phyloP scores from a whole-genome alignment of 345 rosid species.

The Salix koriyanagi region DNA sequence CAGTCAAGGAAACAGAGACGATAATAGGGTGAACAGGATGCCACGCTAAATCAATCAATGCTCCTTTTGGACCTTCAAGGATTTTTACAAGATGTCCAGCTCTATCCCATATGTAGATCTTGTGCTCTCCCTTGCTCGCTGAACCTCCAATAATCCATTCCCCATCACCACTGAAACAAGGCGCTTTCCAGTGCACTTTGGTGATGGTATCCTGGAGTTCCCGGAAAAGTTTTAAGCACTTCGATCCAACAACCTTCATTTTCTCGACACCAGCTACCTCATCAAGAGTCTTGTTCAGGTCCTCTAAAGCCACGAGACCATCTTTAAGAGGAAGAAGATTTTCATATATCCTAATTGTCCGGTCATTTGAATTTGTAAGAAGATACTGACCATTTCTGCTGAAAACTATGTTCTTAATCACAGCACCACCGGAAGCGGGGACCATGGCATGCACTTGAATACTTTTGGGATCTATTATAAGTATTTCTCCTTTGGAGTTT shows the following conservation, averaged over 20 bases:
- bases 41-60: conserved; percentile 92
- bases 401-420: conserved; percentile 79
- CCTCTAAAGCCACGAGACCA: conserved; percentile 46
- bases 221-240: conserved; percentile 72
- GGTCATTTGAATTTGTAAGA: conserved; percentile 92
- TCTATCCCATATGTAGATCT: conserved; percentile 96
- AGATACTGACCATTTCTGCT: conserved; percentile 87
- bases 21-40: conserved; percentile 97
- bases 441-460: conserved; percentile 61
- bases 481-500: conserved; percentile 92
- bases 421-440: conserved; percentile 62
- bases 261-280: conserved; percentile 63
- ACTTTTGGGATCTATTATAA: conserved; percentile 67
- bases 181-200: conserved; percentile 96
- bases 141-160: conserved; percentile 99
- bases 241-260: conserved; percentile 68
- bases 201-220: conserved; percentile 94
- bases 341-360: conserved; percentile 83
- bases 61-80: conserved; percentile 99
- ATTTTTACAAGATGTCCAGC: conserved; percentile 96
- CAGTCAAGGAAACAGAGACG: conserved; percentile 85
- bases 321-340: conserved; percentile 79
- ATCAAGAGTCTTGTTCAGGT: conserved; percentile 40
- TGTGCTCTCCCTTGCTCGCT: conserved; percentile 98
- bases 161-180: conserved; percentile 97